A percentile compares a stretch with the other conserved stretches of the same genome.
Evolutionary conservation across 2,329 filamentous ascomycete species (phyloP).

Genomic region (Ophiostoma triangulosporum): DNA sequence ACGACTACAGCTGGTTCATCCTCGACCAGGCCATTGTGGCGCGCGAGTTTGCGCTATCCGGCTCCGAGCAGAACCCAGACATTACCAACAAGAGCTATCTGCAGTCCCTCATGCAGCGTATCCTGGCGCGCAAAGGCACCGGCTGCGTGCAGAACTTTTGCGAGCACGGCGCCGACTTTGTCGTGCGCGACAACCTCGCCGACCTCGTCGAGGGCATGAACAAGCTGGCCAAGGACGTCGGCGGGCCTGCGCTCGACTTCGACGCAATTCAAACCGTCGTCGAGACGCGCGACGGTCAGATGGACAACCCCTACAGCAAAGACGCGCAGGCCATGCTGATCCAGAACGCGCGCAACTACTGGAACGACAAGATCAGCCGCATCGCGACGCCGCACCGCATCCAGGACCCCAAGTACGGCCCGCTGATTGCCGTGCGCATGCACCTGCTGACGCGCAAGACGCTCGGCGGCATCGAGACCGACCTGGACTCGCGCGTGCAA

Average conservation of each 20-base stretch:
- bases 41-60: slow-evolving; percentile 48
- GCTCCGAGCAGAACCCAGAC: slow-evolving; percentile 51
- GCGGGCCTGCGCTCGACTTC: slow-evolving; percentile 34
- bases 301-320: slow-evolving; percentile 43
- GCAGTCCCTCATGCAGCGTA: slow-evolving; percentile 33
- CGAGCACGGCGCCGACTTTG: slow-evolving; percentile 44
- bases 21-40: slow-evolving; percentile 44
- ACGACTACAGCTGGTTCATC: slow-evolving; percentile 52
- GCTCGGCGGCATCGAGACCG: slow-evolving; percentile 46
- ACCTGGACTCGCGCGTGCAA: slow-evolving; percentile 43
- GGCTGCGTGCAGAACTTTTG: slow-evolving; percentile 43
- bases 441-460: slow-evolving; percentile 49
- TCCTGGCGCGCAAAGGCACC: slow-evolving; percentile 39
- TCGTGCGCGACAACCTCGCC: slow-evolving; percentile 41
- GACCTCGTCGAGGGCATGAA: slow-evolving; percentile 48
- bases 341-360: slow-evolving; percentile 41
- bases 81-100: slow-evolving; percentile 43
- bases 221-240: slow-evolving; percentile 31
- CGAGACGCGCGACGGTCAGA: slow-evolving; percentile 40
- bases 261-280: slow-evolving; percentile 32
- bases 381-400: slow-evolving; percentile 40
- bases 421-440: slow-evolving; percentile 46
- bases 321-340: slow-evolving; percentile 51
- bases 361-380: slow-evolving; percentile 37
- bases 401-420: slow-evolving; percentile 40